These are phyloP conservation scores for Ustilago crameri DNA, from an alignment of 1,284 basidiomycete genomes.

Conservation along the genomic window DNA sequence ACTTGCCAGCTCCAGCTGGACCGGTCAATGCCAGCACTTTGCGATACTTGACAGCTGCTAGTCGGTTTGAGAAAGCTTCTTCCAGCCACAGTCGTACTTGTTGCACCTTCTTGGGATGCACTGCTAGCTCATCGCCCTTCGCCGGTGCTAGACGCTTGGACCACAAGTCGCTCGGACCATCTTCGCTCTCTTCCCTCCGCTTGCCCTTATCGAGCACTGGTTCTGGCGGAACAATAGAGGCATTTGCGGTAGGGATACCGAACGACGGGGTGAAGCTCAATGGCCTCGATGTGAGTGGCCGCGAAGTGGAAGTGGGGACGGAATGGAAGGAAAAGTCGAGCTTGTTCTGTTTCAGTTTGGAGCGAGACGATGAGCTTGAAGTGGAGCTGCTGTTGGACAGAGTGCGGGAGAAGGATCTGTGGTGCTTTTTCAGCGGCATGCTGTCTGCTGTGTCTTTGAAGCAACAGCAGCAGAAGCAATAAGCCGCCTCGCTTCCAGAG, in stretches of 20 bases:
- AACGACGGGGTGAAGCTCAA: constrained; percentile 40
- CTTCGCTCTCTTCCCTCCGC: constrained; percentile 9
- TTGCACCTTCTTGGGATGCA: constrained; percentile 86
- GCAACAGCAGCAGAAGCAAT: not conserved
- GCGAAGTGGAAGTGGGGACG: not conserved
- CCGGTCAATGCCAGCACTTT: constrained; percentile 83
- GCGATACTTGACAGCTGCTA: constrained; percentile 79
- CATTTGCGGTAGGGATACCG: constrained; percentile 13
- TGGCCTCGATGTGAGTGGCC: constrained; percentile 14
- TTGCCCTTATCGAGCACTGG: constrained; percentile 24
- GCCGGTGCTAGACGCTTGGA: constrained; percentile 26
- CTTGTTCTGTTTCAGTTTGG: constrained; percentile 46
- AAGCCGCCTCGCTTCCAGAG: too few species aligned
- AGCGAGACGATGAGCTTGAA: constrained; percentile 5
- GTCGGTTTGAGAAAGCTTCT: constrained; percentile 79
- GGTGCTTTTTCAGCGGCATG: constrained; percentile 29
- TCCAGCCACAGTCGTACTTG: constrained; percentile 85
- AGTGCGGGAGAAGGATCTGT: constrained; percentile 13
- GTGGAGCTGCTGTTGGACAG: constrained; percentile 23
- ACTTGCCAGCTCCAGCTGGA: constrained; percentile 90
- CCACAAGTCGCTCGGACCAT: constrained; percentile 13
- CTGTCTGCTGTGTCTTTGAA: constrained; percentile 1
- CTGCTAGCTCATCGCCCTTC: constrained; percentile 75
- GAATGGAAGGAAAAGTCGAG: constrained; percentile 48
- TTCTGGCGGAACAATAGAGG: not conserved